Conservation (phyloP, 225 moss, liverwort and hornwort species). For the Lunularia cruciata region DNA sequence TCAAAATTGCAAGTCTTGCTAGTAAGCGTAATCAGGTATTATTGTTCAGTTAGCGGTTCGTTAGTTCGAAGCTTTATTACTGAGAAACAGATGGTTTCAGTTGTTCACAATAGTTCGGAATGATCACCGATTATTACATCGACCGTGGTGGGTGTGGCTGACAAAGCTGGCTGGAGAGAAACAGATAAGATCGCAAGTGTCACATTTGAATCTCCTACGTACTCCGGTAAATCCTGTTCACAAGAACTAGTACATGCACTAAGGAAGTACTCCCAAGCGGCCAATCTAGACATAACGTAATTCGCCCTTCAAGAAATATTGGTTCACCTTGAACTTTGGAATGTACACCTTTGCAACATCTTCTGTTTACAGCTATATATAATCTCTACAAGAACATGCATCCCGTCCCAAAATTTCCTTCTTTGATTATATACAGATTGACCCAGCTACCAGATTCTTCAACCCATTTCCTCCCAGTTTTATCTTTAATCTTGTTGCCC, state of each 20-base stretch:
- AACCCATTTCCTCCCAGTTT: conserved; percentile 1
- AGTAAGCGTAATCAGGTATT: background rate
- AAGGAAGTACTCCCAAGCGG: background rate
- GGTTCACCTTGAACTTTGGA: background rate
- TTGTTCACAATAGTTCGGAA: conserved; percentile 9
- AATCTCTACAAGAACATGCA: conserved; percentile 16
- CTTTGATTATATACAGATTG: conserved; percentile 15
- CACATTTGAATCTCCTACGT: conserved; percentile 16
- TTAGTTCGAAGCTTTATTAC: conserved; percentile 18
- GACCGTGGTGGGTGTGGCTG: background rate
- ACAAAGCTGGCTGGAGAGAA: background rate
- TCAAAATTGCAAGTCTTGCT: conserved; percentile 11
- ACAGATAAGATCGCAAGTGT: conserved; percentile 16
- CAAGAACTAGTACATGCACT: conserved; percentile 1
- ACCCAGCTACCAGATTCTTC: conserved; percentile 15
- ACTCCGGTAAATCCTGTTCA: conserved; percentile 8
- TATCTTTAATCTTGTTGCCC: background rate
- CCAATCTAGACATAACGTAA: conserved; percentile 1
- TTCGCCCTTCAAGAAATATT: background rate
- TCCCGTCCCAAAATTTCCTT: conserved; percentile 11
- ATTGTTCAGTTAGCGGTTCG: conserved; percentile 3
- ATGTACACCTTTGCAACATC: conserved; percentile 10
- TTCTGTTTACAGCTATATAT: conserved; percentile 2
- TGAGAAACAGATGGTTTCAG: background rate
- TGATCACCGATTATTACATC: conserved; percentile 14